phyloP scores from a whole-genome alignment of 768 basidiomycete species.

The Trametes elegans region DNA sequence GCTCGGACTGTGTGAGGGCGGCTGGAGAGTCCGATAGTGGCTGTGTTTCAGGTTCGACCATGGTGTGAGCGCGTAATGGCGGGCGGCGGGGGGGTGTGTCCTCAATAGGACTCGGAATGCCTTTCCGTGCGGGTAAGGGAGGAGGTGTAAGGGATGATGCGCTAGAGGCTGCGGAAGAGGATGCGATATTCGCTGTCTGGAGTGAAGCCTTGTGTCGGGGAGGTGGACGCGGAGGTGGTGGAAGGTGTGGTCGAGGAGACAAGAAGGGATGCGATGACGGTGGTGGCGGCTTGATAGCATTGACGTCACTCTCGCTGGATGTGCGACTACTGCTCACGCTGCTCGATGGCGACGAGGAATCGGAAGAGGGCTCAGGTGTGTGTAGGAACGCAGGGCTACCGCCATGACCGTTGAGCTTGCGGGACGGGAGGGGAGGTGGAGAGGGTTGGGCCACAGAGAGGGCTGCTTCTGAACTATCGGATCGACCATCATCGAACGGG shows the following conservation, averaged over 20 bases:
- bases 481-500: slow-evolving; percentile 11
- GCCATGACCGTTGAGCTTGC: slow-evolving; percentile 4
- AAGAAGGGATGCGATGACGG: slow-evolving; percentile 18
- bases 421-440: slow-evolving; percentile 15
- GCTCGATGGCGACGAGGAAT: slow-evolving; percentile 25
- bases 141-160: slow-evolving; percentile 33
- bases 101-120: slow-evolving; percentile 14
- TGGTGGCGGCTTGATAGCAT: slow-evolving; percentile 18
- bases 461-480: slow-evolving; percentile 7
- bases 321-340: slow-evolving; percentile 36
- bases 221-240: slow-evolving; percentile 26
- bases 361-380: slow-evolving; percentile 13
- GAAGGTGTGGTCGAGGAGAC: slow-evolving; percentile 17
- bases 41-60: slow-evolving; percentile 11
- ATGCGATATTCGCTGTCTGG: slow-evolving; percentile 1
- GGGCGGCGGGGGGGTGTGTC: slow-evolving; percentile 8
- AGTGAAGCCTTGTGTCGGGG: slow-evolving; percentile 17
- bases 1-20: slow-evolving; percentile 17
- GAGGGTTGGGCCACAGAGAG: neutral
- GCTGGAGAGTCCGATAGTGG: neutral
- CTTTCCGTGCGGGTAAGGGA: slow-evolving; percentile 33
- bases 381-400: neutral
- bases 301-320: slow-evolving; percentile 39
- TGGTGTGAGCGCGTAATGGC: slow-evolving; percentile 14
- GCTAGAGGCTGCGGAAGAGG: slow-evolving; percentile 19